A percentile compares a stretch with the other conserved stretches of the same genome.
These are phyloP conservation scores for Zymoseptoria brevis DNA, from an alignment of 2,329 filamentous ascomycete genomes.

Conservation along the genomic window DNA sequence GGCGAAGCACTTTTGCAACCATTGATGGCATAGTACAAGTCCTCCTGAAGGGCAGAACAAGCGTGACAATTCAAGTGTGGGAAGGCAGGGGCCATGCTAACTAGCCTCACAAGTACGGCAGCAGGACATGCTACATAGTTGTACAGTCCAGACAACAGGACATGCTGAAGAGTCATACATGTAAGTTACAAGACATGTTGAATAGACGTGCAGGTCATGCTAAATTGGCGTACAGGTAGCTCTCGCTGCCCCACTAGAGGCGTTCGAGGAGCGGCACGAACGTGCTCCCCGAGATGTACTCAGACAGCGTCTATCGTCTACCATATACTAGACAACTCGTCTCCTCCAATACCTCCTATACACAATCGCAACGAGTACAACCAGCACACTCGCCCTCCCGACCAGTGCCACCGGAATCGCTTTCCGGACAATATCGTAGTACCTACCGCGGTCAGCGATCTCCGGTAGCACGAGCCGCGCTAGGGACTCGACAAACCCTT, in stretches of 20 bases:
- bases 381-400: slow-evolving; percentile 24
- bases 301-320: not conserved
- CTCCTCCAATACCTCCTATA: slow-evolving; percentile 10
- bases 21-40: not conserved
- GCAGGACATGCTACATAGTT: no score
- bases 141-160: no score
- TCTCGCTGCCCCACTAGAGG: no score
- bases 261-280: no score
- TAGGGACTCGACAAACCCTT: slow-evolving; percentile 33
- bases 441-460: slow-evolving; percentile 31
- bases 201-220: no score
- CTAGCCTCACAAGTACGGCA: no score
- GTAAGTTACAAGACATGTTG: no score
- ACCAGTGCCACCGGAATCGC: slow-evolving; percentile 39
- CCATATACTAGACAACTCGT: not conserved
- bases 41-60: not conserved
- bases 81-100: no score
- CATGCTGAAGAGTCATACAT: no score
- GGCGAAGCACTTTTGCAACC: not conserved
- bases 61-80: no score
- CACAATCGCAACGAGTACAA: slow-evolving; percentile 11
- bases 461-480: slow-evolving; percentile 19
- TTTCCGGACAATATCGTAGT: slow-evolving; percentile 44
- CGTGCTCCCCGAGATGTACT: no score
- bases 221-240: no score